These are phyloP conservation scores for Fusarium subglutinans DNA, from an alignment of 2,329 filamentous ascomycete genomes.

Conservation along the genomic window DNA sequence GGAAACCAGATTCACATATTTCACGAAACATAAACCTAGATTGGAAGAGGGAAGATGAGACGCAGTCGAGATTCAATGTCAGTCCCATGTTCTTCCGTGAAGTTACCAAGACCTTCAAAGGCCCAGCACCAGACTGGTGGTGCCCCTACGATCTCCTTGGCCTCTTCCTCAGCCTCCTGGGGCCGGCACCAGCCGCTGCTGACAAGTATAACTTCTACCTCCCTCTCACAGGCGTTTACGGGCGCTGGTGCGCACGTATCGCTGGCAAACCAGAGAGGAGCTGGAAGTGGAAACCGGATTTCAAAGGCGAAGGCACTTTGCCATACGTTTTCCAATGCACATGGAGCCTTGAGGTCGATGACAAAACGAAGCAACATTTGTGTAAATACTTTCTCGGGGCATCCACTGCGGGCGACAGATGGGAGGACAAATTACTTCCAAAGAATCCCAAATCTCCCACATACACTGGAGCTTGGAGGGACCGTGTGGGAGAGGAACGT, in stretches of 20 bases:
- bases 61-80: background rate
- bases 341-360: background rate
- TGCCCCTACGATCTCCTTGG: background rate
- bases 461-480: background rate
- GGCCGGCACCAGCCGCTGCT: background rate
- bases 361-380: background rate
- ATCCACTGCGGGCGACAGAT: background rate
- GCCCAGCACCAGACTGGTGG: background rate
- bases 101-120: background rate
- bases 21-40: background rate
- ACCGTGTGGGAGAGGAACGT: background rate
- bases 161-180: background rate
- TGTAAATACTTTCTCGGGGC: background rate
- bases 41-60: background rate
- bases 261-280: background rate
- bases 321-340: background rate
- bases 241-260: background rate
- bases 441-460: background rate
- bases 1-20: background rate
- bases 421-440: background rate
- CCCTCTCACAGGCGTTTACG: background rate
- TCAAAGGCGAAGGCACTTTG: background rate
- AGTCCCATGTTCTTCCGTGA: background rate
- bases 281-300: background rate
- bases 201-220: background rate